Evolutionary conservation across 345 rosid genomes (phyloP).

Genomic region (Eutrema heterophyllum): DNA sequence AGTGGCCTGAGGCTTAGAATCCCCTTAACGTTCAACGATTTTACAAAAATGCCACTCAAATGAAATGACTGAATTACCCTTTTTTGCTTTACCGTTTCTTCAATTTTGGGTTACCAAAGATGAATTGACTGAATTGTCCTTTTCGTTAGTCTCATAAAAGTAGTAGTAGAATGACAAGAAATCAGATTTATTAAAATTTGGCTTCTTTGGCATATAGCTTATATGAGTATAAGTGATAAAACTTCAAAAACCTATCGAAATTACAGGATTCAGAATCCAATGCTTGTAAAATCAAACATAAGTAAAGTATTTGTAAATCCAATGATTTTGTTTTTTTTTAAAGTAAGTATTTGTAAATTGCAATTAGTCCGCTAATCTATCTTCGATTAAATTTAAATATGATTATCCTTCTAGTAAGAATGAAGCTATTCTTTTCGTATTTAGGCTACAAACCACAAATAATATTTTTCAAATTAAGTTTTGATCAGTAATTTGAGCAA

Average conservation of each 20-base stretch:
- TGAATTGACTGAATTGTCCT: background rate
- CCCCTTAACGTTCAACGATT: background rate
- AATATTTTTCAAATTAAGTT: background rate
- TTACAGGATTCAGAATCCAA: background rate
- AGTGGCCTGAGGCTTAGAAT: background rate
- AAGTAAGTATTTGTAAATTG: background rate
- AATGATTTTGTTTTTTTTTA: too few species aligned
- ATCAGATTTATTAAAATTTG: background rate
- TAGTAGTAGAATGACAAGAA: background rate
- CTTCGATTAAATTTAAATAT: background rate
- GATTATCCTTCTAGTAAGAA: background rate
- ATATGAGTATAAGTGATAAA: background rate
- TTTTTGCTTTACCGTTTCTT: constrained; percentile 23
- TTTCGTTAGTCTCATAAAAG: background rate
- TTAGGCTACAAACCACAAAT: background rate
- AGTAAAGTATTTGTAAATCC: background rate
- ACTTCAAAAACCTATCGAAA: background rate
- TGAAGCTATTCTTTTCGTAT: background rate
- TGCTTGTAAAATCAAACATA: background rate
- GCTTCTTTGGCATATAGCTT: background rate
- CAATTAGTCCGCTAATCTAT: background rate
- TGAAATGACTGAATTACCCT: constrained; percentile 29
- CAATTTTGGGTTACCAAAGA: constrained; percentile 7
- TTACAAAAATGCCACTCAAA: constrained; percentile 17
- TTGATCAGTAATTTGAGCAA: background rate